Evolutionary conservation across 2,329 filamentous ascomycete species (phyloP), one percentile per base, ranked within the genome.

Genomic region (Esteya vermicola): DNA sequence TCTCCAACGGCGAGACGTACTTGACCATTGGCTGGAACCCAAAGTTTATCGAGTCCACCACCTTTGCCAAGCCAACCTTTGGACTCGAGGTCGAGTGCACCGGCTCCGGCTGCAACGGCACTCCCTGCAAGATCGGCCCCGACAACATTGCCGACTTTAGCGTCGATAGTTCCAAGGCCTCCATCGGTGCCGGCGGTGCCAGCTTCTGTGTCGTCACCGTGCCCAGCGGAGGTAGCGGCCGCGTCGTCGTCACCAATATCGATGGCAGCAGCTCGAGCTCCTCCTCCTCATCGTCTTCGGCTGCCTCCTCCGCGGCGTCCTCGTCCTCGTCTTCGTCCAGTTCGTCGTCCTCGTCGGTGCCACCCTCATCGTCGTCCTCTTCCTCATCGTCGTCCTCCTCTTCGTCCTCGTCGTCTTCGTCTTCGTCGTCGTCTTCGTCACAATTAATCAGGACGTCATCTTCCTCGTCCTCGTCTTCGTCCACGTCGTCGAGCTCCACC

Each of bases 1-100:
- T 77, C 48, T 50, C 52, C 35, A 65, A 58, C 38, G 83, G 82
- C 38, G 59, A 72, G 45, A 85, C 81, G 1, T 88, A 72, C 53
- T 68, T 85, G 50, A 86, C 85, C 62, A 64, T 88, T 39, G 81
- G 76, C 40, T 81, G 77, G 69, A 88, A 88, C 57, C 83, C 83
- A 20, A 80, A 84, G 45, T 88, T 75, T 58, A 67, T 77, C 49
- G 51, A 66, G 50, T 59, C 72, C 47, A 38, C 64, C 16, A 59
- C 84, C 52, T 65, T 65, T 35, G 61, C 66, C 47, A 67, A 70
- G 47, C 81, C 82, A 7, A 66, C 62, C 6, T 88, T 72, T 48
- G 81, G 81, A 47, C 56, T 86, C 40, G 74, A 74, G 55, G 75
- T 89, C 48, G 72, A 78, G 52, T 89, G 83, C 54, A n/a, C 70